Base-by-base conservation (phyloP, 1,284 basidiomycete species). In the Ceratobasidium theobromae region DNA sequence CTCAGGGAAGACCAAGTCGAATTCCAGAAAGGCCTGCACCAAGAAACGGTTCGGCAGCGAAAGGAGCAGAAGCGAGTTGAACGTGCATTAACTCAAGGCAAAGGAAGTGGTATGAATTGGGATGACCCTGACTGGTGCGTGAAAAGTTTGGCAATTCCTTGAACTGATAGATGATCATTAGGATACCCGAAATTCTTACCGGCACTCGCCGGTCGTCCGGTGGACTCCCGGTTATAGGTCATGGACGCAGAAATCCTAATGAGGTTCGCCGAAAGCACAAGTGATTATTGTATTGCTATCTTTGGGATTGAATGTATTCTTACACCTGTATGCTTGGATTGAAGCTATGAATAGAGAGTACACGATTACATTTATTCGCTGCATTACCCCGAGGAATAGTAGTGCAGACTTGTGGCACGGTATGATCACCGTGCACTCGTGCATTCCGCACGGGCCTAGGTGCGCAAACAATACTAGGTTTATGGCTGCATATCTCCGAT, bases 121-220 rank as follows among this genome's bases (percentile, higher is more conserved):
- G 88, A 93, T 82, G 94, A 96, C 80, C 91, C 93, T n/a, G 91
- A 97, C 79, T 95, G 93, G 93, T 78, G 94, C n/a, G n/a, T n/a
- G n/a, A n/a, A n/a, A n/a, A 67, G 94, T 93, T 12, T 91, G 90
- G 73, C 92, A 96, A 73, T 77, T 95, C 57, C 84, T 82, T 58
- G 90, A 1, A 80, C 86, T 66, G 88, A 87, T 18, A 87, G 89
- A 8, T 91, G 89, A 27, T 43, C 8, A 64, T 89, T 14, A 79
- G 89, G 71, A 83, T 80, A 51, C 79, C 77, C 60, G 80, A 79
- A 53, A 78, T 64, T 27, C 60, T 77, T 58, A 75, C 79, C 16
- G 78, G 80, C 48, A 80, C 81, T 77, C 83, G 84, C 69, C 81
- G 82, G 23, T 65, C 65, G 66, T 69, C 74, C 35, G 72, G 75